Evolutionary conservation across 805 yeast genomes (phyloP).

Genomic region (Candida schatavii): DNA sequence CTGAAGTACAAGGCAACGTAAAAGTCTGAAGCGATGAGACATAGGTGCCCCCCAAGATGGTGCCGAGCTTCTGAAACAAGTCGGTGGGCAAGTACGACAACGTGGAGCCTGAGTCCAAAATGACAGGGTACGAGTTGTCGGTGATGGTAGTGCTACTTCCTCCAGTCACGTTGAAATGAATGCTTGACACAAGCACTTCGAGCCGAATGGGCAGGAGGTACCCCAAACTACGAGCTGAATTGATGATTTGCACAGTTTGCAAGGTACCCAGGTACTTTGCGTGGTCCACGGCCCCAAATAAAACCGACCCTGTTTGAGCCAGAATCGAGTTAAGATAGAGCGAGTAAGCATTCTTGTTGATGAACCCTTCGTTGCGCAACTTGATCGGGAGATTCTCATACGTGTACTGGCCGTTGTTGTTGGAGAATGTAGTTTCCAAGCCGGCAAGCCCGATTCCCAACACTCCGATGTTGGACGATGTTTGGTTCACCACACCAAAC

Average conservation of each 20-base stretch:
- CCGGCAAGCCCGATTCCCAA: constrained; percentile 70
- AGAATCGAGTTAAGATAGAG: constrained; percentile 28
- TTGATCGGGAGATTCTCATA: constrained; percentile 40
- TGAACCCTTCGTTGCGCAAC: constrained; percentile 30
- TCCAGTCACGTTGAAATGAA: constrained; percentile 18
- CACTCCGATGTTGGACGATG: constrained; percentile 68
- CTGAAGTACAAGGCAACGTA: constrained; percentile 39
- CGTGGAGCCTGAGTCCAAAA: constrained; percentile 37
- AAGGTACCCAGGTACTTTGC: constrained; percentile 36
- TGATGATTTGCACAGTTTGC: constrained; percentile 38
- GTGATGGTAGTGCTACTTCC: constrained; percentile 12
- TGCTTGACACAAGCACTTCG: constrained; percentile 46
- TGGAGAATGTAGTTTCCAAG: constrained; percentile 56
- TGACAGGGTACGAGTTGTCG: constrained; percentile 19
- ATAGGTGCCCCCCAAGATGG: constrained; percentile 40
- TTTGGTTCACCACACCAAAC: constrained; percentile 69
- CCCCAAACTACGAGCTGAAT: constrained; percentile 31
- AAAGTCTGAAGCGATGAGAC: constrained; percentile 43
- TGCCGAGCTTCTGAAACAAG: constrained; percentile 33
- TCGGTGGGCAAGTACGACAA: constrained; percentile 41
- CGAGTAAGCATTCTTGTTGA: constrained; percentile 33
- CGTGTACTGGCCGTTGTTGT: constrained; percentile 16
- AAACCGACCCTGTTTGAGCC: constrained; percentile 28
- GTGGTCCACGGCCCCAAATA: constrained; percentile 45
- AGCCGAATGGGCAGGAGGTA: constrained; percentile 42